These are phyloP conservation scores for Tricladium varicosporioides DNA, from an alignment of 2,329 filamentous ascomycete genomes.

Conservation along the genomic window DNA sequence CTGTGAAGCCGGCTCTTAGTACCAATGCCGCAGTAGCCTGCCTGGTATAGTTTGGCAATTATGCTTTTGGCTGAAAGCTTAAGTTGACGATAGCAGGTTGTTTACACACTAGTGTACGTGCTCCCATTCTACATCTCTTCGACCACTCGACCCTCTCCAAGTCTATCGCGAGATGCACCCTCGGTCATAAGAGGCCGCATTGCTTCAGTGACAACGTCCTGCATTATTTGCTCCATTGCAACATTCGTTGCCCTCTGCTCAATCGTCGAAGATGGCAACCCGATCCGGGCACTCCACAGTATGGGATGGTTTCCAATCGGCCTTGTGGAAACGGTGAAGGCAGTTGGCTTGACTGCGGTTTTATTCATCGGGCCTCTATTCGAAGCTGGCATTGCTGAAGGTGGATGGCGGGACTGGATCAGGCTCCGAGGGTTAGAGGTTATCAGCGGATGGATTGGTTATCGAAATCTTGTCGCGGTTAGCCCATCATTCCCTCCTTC, in stretches of 20 bases:
- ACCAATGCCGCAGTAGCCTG: slow-evolving; percentile 26
- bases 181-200: slow-evolving; percentile 86
- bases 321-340: slow-evolving; percentile 59
- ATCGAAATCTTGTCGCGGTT: slow-evolving; percentile 85
- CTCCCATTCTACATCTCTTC: slow-evolving; percentile 83
- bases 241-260: slow-evolving; percentile 66
- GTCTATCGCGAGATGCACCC: slow-evolving; percentile 80
- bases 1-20: slow-evolving; percentile 27
- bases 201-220: slow-evolving; percentile 74
- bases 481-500: slow-evolving; percentile 35
- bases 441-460: slow-evolving; percentile 73
- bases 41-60: slow-evolving; percentile 21
- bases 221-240: slow-evolving; percentile 61
- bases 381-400: slow-evolving; percentile 72
- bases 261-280: slow-evolving; percentile 45
- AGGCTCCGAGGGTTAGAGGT: slow-evolving; percentile 54
- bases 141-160: slow-evolving; percentile 74
- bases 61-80: neutral
- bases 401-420: slow-evolving; percentile 65
- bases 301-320: slow-evolving; percentile 82
- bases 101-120: slow-evolving; percentile 88
- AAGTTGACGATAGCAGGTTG: slow-evolving; percentile 47
- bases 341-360: slow-evolving; percentile 69
- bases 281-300: slow-evolving; percentile 59
- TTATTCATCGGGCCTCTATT: slow-evolving; percentile 85